phyloP scores from a whole-genome alignment of 805 yeast species.

The Danielia reshetovae region DNA sequence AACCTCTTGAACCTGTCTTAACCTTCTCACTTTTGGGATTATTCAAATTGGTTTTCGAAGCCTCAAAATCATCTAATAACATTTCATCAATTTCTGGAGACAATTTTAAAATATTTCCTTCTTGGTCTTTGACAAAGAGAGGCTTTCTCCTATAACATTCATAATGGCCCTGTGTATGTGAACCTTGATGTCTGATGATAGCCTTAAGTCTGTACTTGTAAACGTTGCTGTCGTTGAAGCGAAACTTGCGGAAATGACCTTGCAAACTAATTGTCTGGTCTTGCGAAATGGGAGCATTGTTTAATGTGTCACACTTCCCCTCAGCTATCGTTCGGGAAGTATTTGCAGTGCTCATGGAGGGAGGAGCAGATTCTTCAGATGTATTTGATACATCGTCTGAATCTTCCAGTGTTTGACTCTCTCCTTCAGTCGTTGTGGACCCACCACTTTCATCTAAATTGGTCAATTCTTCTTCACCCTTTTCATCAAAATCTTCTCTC shows the following conservation, averaged over 20 bases:
- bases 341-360: slow-evolving; percentile 4
- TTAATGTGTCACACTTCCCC: slow-evolving; percentile 21
- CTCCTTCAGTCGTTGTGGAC: slow-evolving; percentile 4
- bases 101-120: slow-evolving; percentile 37
- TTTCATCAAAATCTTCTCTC: slow-evolving; percentile 35
- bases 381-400: slow-evolving; percentile 9
- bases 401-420: slow-evolving; percentile 6
- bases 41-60: background rate
- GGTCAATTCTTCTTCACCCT: slow-evolving; percentile 19
- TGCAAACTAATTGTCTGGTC: slow-evolving; percentile 35
- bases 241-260: slow-evolving; percentile 33
- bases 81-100: slow-evolving; percentile 38
- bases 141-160: slow-evolving; percentile 85
- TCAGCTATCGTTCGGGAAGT: slow-evolving; percentile 5
- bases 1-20: slow-evolving; percentile 12
- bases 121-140: slow-evolving; percentile 43
- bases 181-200: slow-evolving; percentile 80
- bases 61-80: background rate
- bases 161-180: slow-evolving; percentile 86
- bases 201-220: slow-evolving; percentile 62
- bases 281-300: slow-evolving; percentile 34
- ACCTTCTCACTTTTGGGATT: slow-evolving; percentile 4
- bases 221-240: slow-evolving; percentile 38
- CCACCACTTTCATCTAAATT: slow-evolving; percentile 6
- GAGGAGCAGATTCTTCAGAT: slow-evolving; percentile 7